Evolutionary conservation across 2,329 filamentous ascomycete species (phyloP).

Genomic region (Cordyceps cicadae): DNA sequence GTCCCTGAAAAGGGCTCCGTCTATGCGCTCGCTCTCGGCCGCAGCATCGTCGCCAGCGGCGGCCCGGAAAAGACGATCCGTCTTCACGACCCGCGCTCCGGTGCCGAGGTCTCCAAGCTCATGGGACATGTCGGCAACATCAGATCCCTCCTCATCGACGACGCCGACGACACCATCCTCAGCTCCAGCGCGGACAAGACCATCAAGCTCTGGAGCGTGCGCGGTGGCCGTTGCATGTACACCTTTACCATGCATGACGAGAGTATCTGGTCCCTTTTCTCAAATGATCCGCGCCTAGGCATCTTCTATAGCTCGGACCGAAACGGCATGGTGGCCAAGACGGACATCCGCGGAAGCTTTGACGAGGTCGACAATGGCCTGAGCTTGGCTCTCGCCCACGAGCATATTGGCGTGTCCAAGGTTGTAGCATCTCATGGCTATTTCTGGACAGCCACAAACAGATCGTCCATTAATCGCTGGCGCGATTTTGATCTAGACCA

Average conservation of each 20-base stretch:
- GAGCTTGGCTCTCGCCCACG: slow-evolving; percentile 83
- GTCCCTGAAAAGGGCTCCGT: slow-evolving; percentile 85
- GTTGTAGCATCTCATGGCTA: slow-evolving; percentile 62
- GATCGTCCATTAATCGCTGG: slow-evolving; percentile 91
- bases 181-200: slow-evolving; percentile 94
- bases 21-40: slow-evolving; percentile 76
- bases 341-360: slow-evolving; percentile 68
- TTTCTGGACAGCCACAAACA: slow-evolving; percentile 84
- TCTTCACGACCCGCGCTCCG: slow-evolving; percentile 82
- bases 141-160: slow-evolving; percentile 80
- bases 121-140: slow-evolving; percentile 95
- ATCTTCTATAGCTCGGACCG: slow-evolving; percentile 94
- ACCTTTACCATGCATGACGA: slow-evolving; percentile 99
- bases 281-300: slow-evolving; percentile 73
- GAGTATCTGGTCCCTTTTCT: slow-evolving; percentile 93
- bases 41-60: slow-evolving; percentile 78
- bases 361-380: slow-evolving; percentile 72
- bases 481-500: slow-evolving; percentile 71
- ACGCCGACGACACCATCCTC: slow-evolving; percentile 82
- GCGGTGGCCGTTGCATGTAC: slow-evolving; percentile 91
- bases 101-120: slow-evolving; percentile 89
- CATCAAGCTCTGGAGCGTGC: slow-evolving; percentile 96
- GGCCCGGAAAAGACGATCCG: slow-evolving; percentile 90
- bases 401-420: slow-evolving; percentile 73
- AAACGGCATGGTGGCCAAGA: slow-evolving; percentile 90